Base-by-base conservation (phyloP, 257 asterid genomes). In the Paulownia fortunei region DNA sequence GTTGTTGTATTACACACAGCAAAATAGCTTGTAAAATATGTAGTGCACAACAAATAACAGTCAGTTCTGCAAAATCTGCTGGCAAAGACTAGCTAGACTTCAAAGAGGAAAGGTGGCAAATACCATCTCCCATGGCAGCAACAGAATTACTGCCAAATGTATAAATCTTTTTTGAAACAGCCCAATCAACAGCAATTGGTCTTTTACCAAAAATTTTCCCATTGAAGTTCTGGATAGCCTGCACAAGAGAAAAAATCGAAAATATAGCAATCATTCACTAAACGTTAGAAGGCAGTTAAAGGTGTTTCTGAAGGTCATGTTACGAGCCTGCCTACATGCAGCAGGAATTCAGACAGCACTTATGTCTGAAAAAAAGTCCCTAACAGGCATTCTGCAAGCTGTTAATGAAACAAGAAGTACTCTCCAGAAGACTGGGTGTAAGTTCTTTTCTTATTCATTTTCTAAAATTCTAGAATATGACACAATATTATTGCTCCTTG, bases 131-230 rank as follows among this genome's bases (percentile, higher is more conserved):
- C 30, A 42, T 42, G 21, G 86, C 39, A 18, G 86, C 87, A 72
- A 67, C 84, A 81, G 88, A 73, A 75, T 76, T 83, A 80, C 79
- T 86, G 62, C 91, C 97, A 66, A 88, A 54, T 18, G 92, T 84
- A 84, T 88, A 95, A 63, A 95, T 73, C 73, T 90, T 90, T 76
- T 93, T 95, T 3, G 97, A 81, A 46, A 95, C 87, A 70, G 97
- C 97, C 98, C 98, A 93, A 82, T 95, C 99, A 86, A 93, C 94
- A 75, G 99, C 99, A 78, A 95, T 85, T 46, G 92, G 88, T 80
- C 99, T 89, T 79, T 82, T 87, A 74, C 91, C 94, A 82, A 93
- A 73, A 4, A 15, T 74, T 78, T 91, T 89, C 62, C 99, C 98
- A 71, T 91, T 95, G 79, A 93, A 88, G 73, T 82, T 88, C 90